Evolutionary conservation across 352 stramenopile species (phyloP).

Genomic region (Globisporangium solare): DNA sequence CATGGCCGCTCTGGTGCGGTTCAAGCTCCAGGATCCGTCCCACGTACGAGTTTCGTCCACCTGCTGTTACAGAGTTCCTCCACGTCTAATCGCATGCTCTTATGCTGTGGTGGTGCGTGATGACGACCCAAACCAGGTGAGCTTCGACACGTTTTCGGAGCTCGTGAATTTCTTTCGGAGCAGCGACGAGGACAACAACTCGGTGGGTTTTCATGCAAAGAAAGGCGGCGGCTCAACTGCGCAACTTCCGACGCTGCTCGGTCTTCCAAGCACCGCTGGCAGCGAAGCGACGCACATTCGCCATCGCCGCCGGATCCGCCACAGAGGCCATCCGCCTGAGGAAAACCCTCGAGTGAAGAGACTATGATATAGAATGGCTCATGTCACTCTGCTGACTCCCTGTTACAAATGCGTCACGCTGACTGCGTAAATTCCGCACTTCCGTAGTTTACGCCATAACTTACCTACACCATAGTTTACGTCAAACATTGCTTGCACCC

Average conservation of each 20-base stretch:
- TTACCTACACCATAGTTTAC: too few species aligned
- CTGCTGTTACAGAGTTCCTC: not conserved
- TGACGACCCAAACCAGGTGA: too few species aligned
- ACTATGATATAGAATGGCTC: too few species aligned
- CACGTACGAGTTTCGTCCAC: slow-evolving; percentile 23
- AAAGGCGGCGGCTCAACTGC: not conserved
- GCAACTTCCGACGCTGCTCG: not conserved
- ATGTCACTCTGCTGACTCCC: too few species aligned
- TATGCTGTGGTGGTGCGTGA: too few species aligned
- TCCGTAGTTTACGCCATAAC: too few species aligned
- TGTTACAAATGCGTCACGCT: too few species aligned
- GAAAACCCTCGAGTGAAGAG: slow-evolving; percentile 1
- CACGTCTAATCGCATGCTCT: not conserved
- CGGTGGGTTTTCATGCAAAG: not conserved
- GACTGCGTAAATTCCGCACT: too few species aligned
- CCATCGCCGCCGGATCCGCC: slow-evolving; percentile 23
- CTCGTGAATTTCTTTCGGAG: slow-evolving; percentile 33
- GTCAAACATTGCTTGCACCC: too few species aligned
- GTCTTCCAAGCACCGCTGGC: not conserved
- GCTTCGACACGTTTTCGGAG: slow-evolving; percentile 58
- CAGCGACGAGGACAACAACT: slow-evolving; percentile 2
- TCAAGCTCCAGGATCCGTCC: slow-evolving; percentile 30
- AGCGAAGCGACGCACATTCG: not conserved
- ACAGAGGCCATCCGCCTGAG: slow-evolving; percentile 24
- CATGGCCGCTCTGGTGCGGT: slow-evolving; percentile 20